Evolutionary conservation across 2,329 filamentous ascomycete genomes (phyloP), one percentile per base, ranked within the genome.

Genomic region (Neopestalotiopsis sp.): DNA sequence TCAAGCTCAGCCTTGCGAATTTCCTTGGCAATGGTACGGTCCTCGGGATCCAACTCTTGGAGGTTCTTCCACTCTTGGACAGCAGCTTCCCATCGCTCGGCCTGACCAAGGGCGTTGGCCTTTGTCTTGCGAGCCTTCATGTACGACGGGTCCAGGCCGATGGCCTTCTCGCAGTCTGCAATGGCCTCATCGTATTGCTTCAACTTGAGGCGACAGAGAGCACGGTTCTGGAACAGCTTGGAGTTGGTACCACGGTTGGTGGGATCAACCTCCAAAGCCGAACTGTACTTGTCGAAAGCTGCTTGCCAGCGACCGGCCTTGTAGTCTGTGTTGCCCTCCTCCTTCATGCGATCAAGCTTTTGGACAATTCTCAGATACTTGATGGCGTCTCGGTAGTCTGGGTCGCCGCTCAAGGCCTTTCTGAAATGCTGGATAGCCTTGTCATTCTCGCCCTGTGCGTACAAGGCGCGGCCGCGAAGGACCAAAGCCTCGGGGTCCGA

Each of bases 401-500:
- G 96, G 75, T 98, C 96, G 79, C 95, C 94, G 79, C 88, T 92
- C 68, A 97, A 84, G 24, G 95, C 96, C 83, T 96, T 93, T 73
- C 94, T 90, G 84, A 98, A 96, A 80, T 97, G 93, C 78, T 95
- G 93, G 58, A 97, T 88, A 1, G 96, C 95, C 86, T 98, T 97
- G 2, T 97, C 93, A 76, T 97, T 97, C 74, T 99, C 96, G 38
- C 96, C 96, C 79, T 96, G 93, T 4, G 91, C 91, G 76, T 98
- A 98, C 64, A 97, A 87, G 17, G 94, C 92, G 71, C 94, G 90
- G 30, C 95, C 96, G 62, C 95, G 90, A 65, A 99, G 88, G 5
- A 98, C 93, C 72, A 99, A 85, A 1, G 95, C 96, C 82, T 99
- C 96, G 1, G 96, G 95, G 77, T 99, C 96, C 78, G 95, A 92